Evolutionary conservation across 805 yeast genomes (phyloP).

Genomic region (Yarrowia divulgata): DNA sequence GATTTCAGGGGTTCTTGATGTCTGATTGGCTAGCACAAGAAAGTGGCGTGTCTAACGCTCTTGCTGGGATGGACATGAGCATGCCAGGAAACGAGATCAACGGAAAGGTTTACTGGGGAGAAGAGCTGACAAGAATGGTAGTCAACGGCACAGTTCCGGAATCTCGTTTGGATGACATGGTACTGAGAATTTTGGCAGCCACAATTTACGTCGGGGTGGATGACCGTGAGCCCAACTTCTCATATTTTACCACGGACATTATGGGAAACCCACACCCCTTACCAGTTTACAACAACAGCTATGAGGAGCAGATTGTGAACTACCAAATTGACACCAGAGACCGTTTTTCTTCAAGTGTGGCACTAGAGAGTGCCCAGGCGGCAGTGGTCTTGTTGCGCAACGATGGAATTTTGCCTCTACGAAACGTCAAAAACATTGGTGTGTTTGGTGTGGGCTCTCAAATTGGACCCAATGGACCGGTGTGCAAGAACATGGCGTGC

Average conservation of each 20-base stretch:
- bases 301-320: constrained; percentile 51
- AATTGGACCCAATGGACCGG: constrained; percentile 58
- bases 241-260: constrained; percentile 65
- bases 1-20: constrained; percentile 72
- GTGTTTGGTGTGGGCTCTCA: constrained; percentile 55
- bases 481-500: constrained; percentile 61
- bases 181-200: constrained; percentile 62
- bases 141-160: constrained; percentile 63
- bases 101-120: constrained; percentile 57
- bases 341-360: constrained; percentile 55
- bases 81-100: constrained; percentile 61
- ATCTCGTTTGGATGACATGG: constrained; percentile 67
- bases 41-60: constrained; percentile 63
- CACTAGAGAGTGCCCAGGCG: constrained; percentile 63
- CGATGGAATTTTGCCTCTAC: constrained; percentile 58
- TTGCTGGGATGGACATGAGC: constrained; percentile 69
- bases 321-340: constrained; percentile 63
- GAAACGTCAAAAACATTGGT: constrained; percentile 53
- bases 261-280: constrained; percentile 50
- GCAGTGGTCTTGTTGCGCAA: constrained; percentile 61
- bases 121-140: constrained; percentile 61
- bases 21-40: constrained; percentile 69
- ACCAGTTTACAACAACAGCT: constrained; percentile 44
- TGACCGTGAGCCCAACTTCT: constrained; percentile 58
- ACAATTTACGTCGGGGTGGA: constrained; percentile 46